Evolutionary conservation across 2,329 filamentous ascomycete species (phyloP), one percentile per base, ranked within the genome.

Genomic region (Alternaria incomplexa): DNA sequence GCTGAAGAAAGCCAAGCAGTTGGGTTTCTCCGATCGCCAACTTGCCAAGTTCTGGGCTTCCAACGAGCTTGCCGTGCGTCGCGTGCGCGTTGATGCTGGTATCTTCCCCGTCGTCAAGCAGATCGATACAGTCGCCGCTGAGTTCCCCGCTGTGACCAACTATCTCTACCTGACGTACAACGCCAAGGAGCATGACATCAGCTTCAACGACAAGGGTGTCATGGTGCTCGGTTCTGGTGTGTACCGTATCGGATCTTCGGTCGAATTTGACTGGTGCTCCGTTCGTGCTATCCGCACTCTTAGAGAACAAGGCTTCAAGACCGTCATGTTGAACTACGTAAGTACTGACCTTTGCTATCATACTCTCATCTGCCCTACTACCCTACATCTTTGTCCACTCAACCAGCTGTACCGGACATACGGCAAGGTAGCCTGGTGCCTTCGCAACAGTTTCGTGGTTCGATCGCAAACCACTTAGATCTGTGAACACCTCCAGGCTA

Each of bases 231-330:
- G 95, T 13, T 97, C 94, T 30, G 95, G 95, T 81, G 94, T 97
- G 10, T 98, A 98, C 85, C 89, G 96, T 64, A 99, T 99, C 68
- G 96, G 96, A 69, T 97, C 94, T 0, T 97, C 95, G 0, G 96
- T 99, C 62, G 96, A 99, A 79, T 99, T 99, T 80, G 96, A 99
- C 81, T 99, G 96, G 96, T 98, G 96, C 80, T 97, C 96, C 5
- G 96, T 99, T 26, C 87, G 95, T 63, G 93, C 96, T 6, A 96
- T 98, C 66, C 90, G 95, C 66, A 98, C 96, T 2, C 87, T 99
- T 8, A 89, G 96, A 54, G 88, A 92, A 68, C 88, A 90, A 63
- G 92, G 92, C 3, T 89, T 91, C 84, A 98, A 98, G 86, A 98
- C 96, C 0, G 90, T 98, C 74, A 98, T 98, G 95, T 90, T 97